Percentiles rank a stretch among this genome's conserved stretches.
Conservation (phyloP, 495 filamentous ascomycete species). For the Tuber indicum region DNA sequence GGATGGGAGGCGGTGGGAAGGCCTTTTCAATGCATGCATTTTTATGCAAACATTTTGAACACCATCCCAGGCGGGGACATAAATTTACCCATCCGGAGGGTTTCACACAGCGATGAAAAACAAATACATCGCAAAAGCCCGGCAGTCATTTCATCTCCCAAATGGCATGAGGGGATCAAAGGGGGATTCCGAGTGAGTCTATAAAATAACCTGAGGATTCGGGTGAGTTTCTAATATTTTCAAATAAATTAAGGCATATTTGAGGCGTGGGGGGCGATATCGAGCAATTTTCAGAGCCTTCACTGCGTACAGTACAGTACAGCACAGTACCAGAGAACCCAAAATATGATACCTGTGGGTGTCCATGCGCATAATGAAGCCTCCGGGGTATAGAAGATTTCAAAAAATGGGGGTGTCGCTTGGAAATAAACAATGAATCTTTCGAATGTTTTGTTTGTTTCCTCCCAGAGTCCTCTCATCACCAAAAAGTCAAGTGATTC, state of each 20-base stretch:
- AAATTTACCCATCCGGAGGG: background rate
- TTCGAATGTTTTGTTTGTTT: background rate
- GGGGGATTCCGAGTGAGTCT: background rate
- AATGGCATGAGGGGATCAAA: background rate
- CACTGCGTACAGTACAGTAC: background rate
- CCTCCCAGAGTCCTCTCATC: background rate
- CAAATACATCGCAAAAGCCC: background rate
- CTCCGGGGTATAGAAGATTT: background rate
- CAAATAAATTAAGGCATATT: background rate
- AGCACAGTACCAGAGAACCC: too few relatives aligned
- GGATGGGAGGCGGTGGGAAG: too few relatives aligned
- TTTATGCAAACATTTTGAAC: too few relatives aligned
- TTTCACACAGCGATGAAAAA: background rate
- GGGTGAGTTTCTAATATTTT: background rate
- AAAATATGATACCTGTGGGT: background rate
- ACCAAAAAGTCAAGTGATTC: background rate
- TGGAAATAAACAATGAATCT: background rate
- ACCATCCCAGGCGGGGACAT: background rate
- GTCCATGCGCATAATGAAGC: background rate
- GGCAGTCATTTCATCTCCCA: background rate
- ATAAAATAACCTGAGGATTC: background rate
- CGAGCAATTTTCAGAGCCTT: background rate
- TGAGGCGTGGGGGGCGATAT: background rate
- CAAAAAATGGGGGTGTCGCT: background rate
- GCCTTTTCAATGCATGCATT: too few relatives aligned